phyloP scores from a whole-genome alignment of 148 eudicot species.

The Chenopodium formosanum region DNA sequence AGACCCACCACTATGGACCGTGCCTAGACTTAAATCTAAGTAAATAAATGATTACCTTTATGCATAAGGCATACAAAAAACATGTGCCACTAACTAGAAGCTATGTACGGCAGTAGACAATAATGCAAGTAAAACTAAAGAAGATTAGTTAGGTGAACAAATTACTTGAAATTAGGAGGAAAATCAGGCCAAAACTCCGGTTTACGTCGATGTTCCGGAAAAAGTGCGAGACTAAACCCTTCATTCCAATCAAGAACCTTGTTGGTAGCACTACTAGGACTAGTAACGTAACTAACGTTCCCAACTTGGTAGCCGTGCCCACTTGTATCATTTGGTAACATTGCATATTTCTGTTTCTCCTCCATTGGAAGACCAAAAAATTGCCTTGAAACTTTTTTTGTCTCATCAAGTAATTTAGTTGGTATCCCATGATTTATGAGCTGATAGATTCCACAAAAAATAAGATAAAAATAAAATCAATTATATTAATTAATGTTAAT shows the following conservation, averaged over 20 bases:
- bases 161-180: slow-evolving; percentile 37
- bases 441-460: slow-evolving; percentile 13
- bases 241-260: slow-evolving; percentile 44
- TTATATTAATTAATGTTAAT: no score
- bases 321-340: slow-evolving; percentile 15
- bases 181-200: slow-evolving; percentile 50
- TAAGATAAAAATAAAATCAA: neutral
- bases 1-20: no score
- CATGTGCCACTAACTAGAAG: no score
- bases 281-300: neutral
- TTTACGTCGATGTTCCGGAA: slow-evolving; percentile 37
- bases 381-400: slow-evolving; percentile 27
- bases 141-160: neutral
- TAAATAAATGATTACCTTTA: no score
- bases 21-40: no score
- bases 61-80: no score
- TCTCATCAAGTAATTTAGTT: slow-evolving; percentile 33
- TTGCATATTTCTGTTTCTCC: slow-evolving; percentile 37
- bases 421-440: slow-evolving; percentile 53
- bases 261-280: slow-evolving; percentile 1
- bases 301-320: slow-evolving; percentile 36
- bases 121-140: no score
- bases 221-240: slow-evolving; percentile 35
- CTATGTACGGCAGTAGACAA: neutral
- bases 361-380: slow-evolving; percentile 43